Base-by-base conservation (phyloP, 768 basidiomycete genomes). In the Boletus sp. region DNA sequence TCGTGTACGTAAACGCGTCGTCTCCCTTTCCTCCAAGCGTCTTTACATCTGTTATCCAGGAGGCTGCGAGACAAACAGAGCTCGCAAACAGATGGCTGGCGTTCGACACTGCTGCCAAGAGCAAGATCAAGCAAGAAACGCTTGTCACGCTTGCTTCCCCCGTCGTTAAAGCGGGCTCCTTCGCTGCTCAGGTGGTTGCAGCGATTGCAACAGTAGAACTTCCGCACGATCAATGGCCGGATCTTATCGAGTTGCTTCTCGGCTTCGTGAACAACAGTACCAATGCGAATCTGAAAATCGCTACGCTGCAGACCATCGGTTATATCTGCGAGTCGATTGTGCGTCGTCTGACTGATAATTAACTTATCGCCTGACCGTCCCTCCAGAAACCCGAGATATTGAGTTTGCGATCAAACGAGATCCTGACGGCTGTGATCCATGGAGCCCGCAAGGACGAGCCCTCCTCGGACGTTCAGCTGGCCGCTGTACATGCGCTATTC, bases 281-380 rank as follows among this genome's bases (percentile, higher is more conserved):
- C 40, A 92, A 90, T 68, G 77, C 83, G 11, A 89, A 86, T 64
- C 77, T 95, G 63, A 84, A 82, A 69, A 89, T 97, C 59, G 83
- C 94, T 3, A 95, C 95, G 9, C 79, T 98, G 12, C 93, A 97
- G 74, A 85, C 95, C 18, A 93, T 99, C 75, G 97, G 97, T 46
- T 98, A 87, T 75, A 94, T 98, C 73, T 99, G 97, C 78, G 97
- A 99, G 76, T 80, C 85, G 54, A 92, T 97, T 77, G 95, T 98
- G 66, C 68, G 95, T 87, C 30, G 36, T 41, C 55, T 45, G 6
- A 32, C 54, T 52, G 58, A 56, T 58, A 47, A 36, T 14, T 18
- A 30, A 1, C 29, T 55, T 53, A 46, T 53, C 42, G 29, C 5
- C 60, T 67, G 45, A 67, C 15, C 8, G 46, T 28, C 2, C 6